phyloP scores from a whole-genome alignment of 257 asterid genomes.

The Salvia miltiorrhiza region DNA sequence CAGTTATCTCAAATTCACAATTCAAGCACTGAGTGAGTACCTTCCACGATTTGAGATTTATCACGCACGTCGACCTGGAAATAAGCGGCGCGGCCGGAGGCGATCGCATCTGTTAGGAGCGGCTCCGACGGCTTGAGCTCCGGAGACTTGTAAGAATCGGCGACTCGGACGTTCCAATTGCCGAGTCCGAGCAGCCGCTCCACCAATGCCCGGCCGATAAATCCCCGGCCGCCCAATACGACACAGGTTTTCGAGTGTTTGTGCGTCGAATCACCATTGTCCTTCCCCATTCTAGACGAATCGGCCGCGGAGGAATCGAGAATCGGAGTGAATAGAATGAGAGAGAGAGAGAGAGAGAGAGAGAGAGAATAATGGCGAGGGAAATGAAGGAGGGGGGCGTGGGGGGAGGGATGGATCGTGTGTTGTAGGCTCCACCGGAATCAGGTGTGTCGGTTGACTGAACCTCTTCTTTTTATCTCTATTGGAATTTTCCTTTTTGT shows the following conservation, averaged over 20 bases:
- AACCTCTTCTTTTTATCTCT: not conserved
- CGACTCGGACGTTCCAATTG: conserved; percentile 77
- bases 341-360: not conserved
- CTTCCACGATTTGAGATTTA: conserved; percentile 50
- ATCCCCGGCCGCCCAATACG: conserved; percentile 84
- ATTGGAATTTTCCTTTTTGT: not conserved
- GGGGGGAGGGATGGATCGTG: conserved; percentile 15
- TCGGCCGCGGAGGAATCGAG: conserved; percentile 25
- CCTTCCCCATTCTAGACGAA: conserved; percentile 41
- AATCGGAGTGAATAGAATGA: conserved; percentile 4
- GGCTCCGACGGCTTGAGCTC: conserved; percentile 52
- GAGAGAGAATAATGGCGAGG: conserved; percentile 17
- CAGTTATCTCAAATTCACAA: conserved; percentile 4
- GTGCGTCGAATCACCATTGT: conserved; percentile 28
- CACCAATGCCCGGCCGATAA: conserved; percentile 75
- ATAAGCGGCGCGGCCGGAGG: conserved; percentile 67
- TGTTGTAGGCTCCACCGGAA: conserved; percentile 31
- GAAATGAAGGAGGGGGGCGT: conserved; percentile 13
- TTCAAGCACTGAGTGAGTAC: conserved; percentile 29
- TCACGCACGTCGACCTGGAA: conserved; percentile 60
- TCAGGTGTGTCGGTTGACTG: conserved; percentile 24
- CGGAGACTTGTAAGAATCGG: conserved; percentile 48
- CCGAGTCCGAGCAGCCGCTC: conserved; percentile 65
- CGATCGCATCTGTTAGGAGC: conserved; percentile 53
- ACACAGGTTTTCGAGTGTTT: conserved; percentile 48